phyloP scores from a whole-genome alignment of 2,329 filamentous ascomycete genomes.

The Blastomyces gilchristii region DNA sequence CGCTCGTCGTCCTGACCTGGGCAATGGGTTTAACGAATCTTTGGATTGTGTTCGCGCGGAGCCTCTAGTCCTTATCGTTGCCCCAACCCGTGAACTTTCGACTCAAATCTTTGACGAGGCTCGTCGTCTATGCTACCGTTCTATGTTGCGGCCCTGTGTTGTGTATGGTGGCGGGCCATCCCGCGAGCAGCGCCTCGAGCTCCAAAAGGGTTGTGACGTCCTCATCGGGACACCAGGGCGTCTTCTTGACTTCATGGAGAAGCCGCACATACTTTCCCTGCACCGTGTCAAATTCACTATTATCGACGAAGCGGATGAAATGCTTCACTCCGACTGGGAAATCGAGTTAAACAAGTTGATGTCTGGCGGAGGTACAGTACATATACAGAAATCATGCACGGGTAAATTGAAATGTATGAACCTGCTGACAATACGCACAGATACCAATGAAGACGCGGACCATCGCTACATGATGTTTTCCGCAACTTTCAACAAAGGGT shows the following conservation, averaged over 20 bases:
- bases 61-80: conserved; percentile 76
- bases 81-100: conserved; percentile 79
- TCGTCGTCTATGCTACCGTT: conserved; percentile 84
- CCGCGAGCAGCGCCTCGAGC: conserved; percentile 58
- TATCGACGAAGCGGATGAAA: conserved; percentile 91
- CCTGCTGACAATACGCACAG: conserved; percentile 20
- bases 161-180: conserved; percentile 74
- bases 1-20: conserved; percentile 59
- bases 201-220: conserved; percentile 78
- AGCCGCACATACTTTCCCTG: conserved; percentile 39
- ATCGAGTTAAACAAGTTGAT: conserved; percentile 66
- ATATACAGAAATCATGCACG: conserved; percentile 21
- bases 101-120: conserved; percentile 93
- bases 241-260: conserved; percentile 70
- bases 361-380: conserved; percentile 62
- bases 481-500: conserved; percentile 77
- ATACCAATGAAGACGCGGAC: conserved; percentile 66
- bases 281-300: conserved; percentile 48
- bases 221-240: conserved; percentile 83
- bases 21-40: conserved; percentile 44
- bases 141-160: conserved; percentile 85
- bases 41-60: conserved; percentile 58
- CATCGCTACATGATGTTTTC: conserved; percentile 75
- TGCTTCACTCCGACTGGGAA: conserved; percentile 71
- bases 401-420: not conserved